Evolutionary conservation across 2,329 filamentous ascomycete genomes (phyloP), one percentile per base, ranked within the genome.

Genomic region (Mycosphaerella sp.): DNA sequence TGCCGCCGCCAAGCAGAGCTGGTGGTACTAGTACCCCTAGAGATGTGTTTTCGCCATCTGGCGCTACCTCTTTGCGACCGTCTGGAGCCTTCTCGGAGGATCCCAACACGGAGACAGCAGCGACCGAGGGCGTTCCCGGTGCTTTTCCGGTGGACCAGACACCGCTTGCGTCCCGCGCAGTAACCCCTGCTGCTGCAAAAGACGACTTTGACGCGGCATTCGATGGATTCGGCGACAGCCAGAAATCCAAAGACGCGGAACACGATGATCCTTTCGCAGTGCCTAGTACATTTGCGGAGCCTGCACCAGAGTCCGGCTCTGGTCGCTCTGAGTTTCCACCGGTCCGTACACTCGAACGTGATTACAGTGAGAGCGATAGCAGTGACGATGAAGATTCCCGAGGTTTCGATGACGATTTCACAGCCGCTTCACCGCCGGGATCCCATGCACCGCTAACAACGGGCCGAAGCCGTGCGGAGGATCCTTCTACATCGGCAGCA

Each of bases 381-480:
- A 70, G 68, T 49, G 72, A 71, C 17, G 80, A 80, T 43, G 89
- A 87, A 37, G 53, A 45, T 13, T 51, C 54, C 6, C 73, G 72
- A 61, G 89, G 90, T 0, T 97, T 97, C 65, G 91, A 94, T 44
- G 93, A 98, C 65, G 85, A 96, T 68, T 97, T 97, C 66, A 84
- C 86, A 0, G 82, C 87, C 12, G 78, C 80, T 27, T 77, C 73
- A 39, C 70, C 75, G 1, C 50, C 51, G 1, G 21, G 44, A 14
- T 51, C 52, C n/a, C 53, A 46, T 13, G 54, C 57, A 28, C 37
- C 47, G 8, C 21, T 25, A 3, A 10, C 39, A n/a, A 42, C 30
- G 8, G 34, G 41, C n/a, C 17, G 32, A 13, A 35, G 35, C 12
- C 8, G 40, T 7, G 41, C 30, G 2, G 25, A 28, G n/a, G 43